Evolutionary conservation across 331 rosid genomes (phyloP).

Genomic region (Quercus lobata): DNA sequence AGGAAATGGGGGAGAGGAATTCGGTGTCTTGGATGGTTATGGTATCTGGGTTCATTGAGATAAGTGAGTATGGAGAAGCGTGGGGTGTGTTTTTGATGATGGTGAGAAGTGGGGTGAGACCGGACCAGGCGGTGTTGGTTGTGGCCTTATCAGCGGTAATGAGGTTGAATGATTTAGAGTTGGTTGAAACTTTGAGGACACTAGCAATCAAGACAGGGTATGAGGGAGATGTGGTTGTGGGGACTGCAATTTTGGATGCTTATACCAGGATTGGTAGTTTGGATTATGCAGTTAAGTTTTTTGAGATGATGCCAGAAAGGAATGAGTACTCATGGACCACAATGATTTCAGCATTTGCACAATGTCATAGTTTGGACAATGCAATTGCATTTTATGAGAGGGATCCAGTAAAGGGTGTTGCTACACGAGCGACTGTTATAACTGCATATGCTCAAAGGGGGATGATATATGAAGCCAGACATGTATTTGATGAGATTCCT

Average conservation of each 20-base stretch:
- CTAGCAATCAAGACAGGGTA: constrained; percentile 16
- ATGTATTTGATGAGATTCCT: constrained; percentile 21
- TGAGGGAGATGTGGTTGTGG: constrained; percentile 25
- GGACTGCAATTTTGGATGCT: constrained; percentile 26
- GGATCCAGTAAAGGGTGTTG: constrained; percentile 15
- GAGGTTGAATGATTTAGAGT: constrained; percentile 5
- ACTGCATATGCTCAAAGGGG: constrained; percentile 37
- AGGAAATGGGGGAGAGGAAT: constrained; percentile 19
- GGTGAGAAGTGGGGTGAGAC: constrained; percentile 23
- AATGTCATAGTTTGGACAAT: constrained; percentile 16
- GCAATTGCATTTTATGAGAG: constrained; percentile 28
- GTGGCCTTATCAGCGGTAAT: constrained; percentile 24
- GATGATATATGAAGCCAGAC: constrained; percentile 23
- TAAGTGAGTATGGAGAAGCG: constrained; percentile 11
- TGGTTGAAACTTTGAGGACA: constrained; percentile 32
- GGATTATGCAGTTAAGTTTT: constrained; percentile 12
- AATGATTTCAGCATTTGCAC: constrained; percentile 29
- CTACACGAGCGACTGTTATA: constrained; percentile 23
- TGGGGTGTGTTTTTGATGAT: constrained; percentile 20
- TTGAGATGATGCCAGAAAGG: constrained; percentile 25
- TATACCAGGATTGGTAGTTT: constrained; percentile 27
- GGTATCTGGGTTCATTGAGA: constrained; percentile 29
- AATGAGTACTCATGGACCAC: constrained; percentile 33
- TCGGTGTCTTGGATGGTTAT: constrained; percentile 29
- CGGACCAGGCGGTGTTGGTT: constrained; percentile 22